A percentile compares a stretch with the other conserved stretches of the same genome.
These are phyloP conservation scores for Wickerhamiella nectarea DNA, from an alignment of 805 yeast genomes.

Conservation along the genomic window DNA sequence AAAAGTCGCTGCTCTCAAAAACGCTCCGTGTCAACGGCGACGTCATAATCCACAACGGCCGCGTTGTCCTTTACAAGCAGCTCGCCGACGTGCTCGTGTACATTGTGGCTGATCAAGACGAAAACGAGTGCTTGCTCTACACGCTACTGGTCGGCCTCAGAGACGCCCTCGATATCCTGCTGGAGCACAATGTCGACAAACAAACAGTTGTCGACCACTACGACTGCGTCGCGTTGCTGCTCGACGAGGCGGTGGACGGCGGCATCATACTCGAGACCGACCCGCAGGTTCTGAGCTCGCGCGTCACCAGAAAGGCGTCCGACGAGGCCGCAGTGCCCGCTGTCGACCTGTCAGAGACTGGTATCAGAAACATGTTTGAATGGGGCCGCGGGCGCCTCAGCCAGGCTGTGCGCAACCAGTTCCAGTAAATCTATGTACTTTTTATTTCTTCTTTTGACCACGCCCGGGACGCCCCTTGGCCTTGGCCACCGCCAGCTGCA, in stretches of 20 bases:
- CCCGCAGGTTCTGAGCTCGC: slow-evolving; percentile 68
- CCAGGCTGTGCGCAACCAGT: slow-evolving; percentile 36
- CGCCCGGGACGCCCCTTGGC: slow-evolving; percentile 5
- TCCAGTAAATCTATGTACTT: slow-evolving; percentile 4
- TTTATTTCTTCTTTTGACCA: slow-evolving; percentile 2
- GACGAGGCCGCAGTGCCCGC: slow-evolving; percentile 38
- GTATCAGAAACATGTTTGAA: slow-evolving; percentile 66
- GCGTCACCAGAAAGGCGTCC: slow-evolving; percentile 80
- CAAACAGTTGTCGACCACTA: slow-evolving; percentile 65
- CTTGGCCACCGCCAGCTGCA: slow-evolving; percentile 6
- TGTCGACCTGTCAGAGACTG: slow-evolving; percentile 31
- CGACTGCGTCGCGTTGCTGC: slow-evolving; percentile 71
- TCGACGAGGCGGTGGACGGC: slow-evolving; percentile 88
- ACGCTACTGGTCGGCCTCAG: slow-evolving; percentile 62
- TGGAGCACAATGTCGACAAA: slow-evolving; percentile 59
- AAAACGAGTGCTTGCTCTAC: slow-evolving; percentile 72
- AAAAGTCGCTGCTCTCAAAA: slow-evolving; percentile 53
- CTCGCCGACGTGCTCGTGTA: slow-evolving; percentile 60
- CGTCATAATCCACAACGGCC: slow-evolving; percentile 63
- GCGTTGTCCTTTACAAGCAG: slow-evolving; percentile 77
- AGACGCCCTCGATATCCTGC: slow-evolving; percentile 67
- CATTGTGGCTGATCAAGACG: slow-evolving; percentile 60
- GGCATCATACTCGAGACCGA: slow-evolving; percentile 88
- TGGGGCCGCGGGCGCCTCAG: slow-evolving; percentile 67
- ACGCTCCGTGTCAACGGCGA: slow-evolving; percentile 74